Conservation (phyloP, 306 rosid genomes). For the Erythrophleum fordii region DNA sequence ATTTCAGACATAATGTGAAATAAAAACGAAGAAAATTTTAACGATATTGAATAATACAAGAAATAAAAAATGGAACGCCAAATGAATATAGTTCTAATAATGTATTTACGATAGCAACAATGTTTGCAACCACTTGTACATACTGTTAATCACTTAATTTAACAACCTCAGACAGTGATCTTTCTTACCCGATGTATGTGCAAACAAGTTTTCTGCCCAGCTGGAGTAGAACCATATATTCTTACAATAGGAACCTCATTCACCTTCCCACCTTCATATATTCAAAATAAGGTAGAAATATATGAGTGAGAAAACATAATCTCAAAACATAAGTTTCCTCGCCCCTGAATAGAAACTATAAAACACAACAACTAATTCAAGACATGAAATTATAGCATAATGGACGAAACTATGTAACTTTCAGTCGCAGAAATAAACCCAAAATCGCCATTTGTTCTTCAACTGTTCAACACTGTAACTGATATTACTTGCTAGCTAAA, state of each 20-base stretch:
- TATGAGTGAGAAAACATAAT: not conserved
- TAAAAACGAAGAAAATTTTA: not conserved
- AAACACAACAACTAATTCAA: conserved; percentile 7
- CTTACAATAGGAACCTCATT: conserved; percentile 85
- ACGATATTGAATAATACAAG: not conserved
- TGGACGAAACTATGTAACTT: not conserved
- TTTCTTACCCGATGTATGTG: conserved; percentile 87
- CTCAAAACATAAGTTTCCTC: not conserved
- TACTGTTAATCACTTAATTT: not conserved
- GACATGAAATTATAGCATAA: not conserved
- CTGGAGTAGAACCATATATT: conserved; percentile 88
- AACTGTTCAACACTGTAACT: not conserved
- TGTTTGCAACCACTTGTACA: not conserved
- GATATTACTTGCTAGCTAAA: not conserved
- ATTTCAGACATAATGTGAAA: not conserved
- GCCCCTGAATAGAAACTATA: not conserved
- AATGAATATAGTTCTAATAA: not conserved
- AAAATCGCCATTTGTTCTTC: conserved; percentile 13
- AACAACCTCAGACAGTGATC: conserved; percentile 20
- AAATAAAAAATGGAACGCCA: not conserved
- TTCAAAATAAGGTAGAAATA: not conserved
- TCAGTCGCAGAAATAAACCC: conserved; percentile 31
- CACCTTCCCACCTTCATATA: conserved; percentile 70
- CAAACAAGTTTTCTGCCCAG: conserved; percentile 95
- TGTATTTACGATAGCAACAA: conserved; percentile 9